Evolutionary conservation across 768 basidiomycete genomes (phyloP).

Genomic region (Leccinum aurantiacum): DNA sequence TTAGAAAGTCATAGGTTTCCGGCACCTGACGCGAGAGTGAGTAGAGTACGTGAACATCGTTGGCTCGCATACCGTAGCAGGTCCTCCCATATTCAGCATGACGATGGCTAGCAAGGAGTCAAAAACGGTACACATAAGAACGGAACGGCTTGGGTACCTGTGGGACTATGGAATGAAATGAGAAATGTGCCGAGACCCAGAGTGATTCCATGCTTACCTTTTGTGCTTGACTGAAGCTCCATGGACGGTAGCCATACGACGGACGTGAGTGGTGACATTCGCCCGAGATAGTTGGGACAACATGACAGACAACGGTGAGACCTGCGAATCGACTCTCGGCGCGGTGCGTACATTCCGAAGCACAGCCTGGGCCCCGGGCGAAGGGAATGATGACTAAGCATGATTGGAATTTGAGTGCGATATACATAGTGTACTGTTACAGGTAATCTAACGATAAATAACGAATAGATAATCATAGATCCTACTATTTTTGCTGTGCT

Average conservation of each 20-base stretch:
- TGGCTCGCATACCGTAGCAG: slow-evolving; percentile 67
- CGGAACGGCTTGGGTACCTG: slow-evolving; percentile 43
- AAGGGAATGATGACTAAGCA: slow-evolving; percentile 19
- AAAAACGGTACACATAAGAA: neutral
- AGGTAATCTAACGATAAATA: slow-evolving; percentile 3
- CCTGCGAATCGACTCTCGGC: neutral
- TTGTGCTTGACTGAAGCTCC: slow-evolving; percentile 40
- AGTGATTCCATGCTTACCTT: slow-evolving; percentile 36
- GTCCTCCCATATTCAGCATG: slow-evolving; percentile 99
- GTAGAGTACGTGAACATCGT: neutral
- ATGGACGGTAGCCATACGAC: slow-evolving; percentile 47
- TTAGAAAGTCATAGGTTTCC: slow-evolving; percentile 92
- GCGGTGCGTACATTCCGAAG: neutral
- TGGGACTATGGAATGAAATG: slow-evolving; percentile 46
- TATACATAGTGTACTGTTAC: neutral
- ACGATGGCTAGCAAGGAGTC: slow-evolving; percentile 65
- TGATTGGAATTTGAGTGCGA: neutral
- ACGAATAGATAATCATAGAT: slow-evolving; percentile 4
- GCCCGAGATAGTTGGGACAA: slow-evolving; percentile 22
- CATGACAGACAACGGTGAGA: slow-evolving; percentile 27
- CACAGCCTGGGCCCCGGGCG: no score
- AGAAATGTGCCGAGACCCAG: slow-evolving; percentile 9
- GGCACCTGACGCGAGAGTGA: slow-evolving; percentile 55
- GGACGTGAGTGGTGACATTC: slow-evolving; percentile 28
- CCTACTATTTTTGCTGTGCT: neutral